Base-by-base conservation (phyloP, 352 stramenopile species). In the Phytophthora pluvialis region DNA sequence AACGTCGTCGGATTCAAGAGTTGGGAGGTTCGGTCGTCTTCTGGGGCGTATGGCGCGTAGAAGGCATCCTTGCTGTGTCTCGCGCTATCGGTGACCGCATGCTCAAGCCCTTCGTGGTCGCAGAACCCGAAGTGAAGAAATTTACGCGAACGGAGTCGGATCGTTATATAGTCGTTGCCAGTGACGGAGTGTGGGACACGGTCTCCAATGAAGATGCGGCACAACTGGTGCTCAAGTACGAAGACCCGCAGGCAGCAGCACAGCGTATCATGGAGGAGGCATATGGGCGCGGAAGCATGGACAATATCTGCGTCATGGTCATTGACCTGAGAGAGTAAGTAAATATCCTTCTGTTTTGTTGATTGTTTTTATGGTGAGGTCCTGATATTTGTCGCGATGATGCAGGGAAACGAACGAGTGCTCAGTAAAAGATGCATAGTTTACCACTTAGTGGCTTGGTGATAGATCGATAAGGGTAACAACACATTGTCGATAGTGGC, bases 161-260 rank as follows among this genome's bases (percentile, higher is more conserved):
- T 77, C 77, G 70, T 45, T 97, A 86, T 65, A 45, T 98, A 7
- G 74, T 98, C 11, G 68, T 98, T 15, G 93, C 94, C 15, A 96
- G 78, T 54, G 94, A 98, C 63, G 94, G 94, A 10, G 77, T 98
- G 31, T 98, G 91, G 90, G 93, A 98, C 66, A 95, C 93, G 18
- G 48, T 98, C 51, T 83, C 85, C 28, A 98, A 98, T 58, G 81
- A 93, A 5, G 88, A 97, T 31, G 90, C 90, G 3, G 90, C 81
- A 10, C 72, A 89, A 44, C 49, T 97, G 28, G 73, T 84, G 43
- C 77, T 86, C 61, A 81, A 87, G 57, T 67, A 90, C 58, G 74
- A 91, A 60, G 75, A 90, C 31, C 76, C 80, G 9, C 84, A 97
- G 65, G 60, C 72, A 10, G 88, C 86, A 3, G 88, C 91, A 15